Base-by-base conservation (phyloP, 768 basidiomycete species). In the Auricularia cornea region DNA sequence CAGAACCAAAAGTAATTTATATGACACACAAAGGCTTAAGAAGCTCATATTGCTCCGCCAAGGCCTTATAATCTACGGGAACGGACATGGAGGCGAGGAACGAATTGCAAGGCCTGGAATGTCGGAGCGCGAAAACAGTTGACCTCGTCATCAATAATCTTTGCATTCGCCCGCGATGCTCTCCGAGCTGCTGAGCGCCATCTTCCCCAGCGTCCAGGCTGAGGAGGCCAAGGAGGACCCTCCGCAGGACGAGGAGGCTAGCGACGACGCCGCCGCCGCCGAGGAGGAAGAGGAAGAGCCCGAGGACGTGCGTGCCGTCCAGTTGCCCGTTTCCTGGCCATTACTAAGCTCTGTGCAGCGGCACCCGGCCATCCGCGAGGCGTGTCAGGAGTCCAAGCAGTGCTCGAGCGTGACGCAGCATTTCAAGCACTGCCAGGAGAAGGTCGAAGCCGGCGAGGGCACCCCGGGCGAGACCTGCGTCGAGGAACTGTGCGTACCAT, bases 391-490 rank as follows among this genome's bases (percentile, higher is more conserved):
- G 66, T 76, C 84, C 33, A 68, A 81, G 3, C 84, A 87, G 67
- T 95, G 94, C 68, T 83, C 82, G 41, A 75, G 84, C 40, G 73
- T 87, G 62, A 79, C 87, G 41, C 84, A 89, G 70, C 94, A 96
- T 78, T 96, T 95, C 74, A 83, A 88, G 64, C 90, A 94, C 71
- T 96, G 94, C 75, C 83, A 90, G 72, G 90, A 94, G 75, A 94
- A 92, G 77, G 87, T 97, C 57, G 76, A 84, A 64, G 80, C 79
- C 32, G 94, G 94, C 30, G 72, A 94, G 70, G 94, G 92, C 41
- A 92, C 83, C 83, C 87, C 91, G 73, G 86, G 86, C 66, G 94
- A 96, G 80, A 93, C 95, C 72, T 96, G 93, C 71, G 89, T 94
- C 40, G 91, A 94, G 77, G 92, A 93, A 81, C 73, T 93, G n/a